Evolutionary conservation across 148 eudicot genomes (phyloP), one percentile per base, ranked within the genome.

Genomic region (Cornus kousa): DNA sequence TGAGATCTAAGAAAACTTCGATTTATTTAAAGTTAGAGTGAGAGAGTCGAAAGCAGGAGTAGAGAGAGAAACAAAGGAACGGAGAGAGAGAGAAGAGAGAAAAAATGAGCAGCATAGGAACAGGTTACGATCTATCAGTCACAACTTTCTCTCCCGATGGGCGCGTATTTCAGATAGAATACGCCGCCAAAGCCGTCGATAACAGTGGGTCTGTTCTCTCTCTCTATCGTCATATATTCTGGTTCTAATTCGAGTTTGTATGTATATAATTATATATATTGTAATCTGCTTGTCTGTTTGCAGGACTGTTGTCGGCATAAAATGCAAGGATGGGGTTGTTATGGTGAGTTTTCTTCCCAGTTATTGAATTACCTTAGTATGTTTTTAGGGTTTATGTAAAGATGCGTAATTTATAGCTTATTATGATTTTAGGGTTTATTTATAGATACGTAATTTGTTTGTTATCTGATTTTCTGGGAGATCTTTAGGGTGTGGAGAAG

Each of bases 321-420:
- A 79, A 78, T 94, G 98, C 91, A 94, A 94, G 79, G 96, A 94
- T 79, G 98, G 98, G 40, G 76, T 94, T 28, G 98, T 94, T 68
- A 78, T 92, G 95, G 98, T 89, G 74, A 50, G 74, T 23, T 28
- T 71, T 12, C 23, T 50, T 37, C 14, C 32, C 31, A 40, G 2
- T 67, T 9, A 0, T 67, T 40, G 37, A 57, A 59, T 7, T 32
- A 37, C 35, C 19, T 55, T 46, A 35, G 23, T 70, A 9, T 24
- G 65, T 3, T 11, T 17, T 5, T 2, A 4, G 6, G 67, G 62
- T 60, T 71, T 71, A 48, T 23, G 3, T 62, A 37, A 14, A 10
- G 9, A 8, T 43, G 32, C 57, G 33, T 53, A 53, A 53, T 53
- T 53, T 53, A 11, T 53, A 1, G 22, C 19, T 33, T 48, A 33